Conservation (phyloP, 2,329 filamentous ascomycete genomes). For the Fusarium mundagurra region DNA sequence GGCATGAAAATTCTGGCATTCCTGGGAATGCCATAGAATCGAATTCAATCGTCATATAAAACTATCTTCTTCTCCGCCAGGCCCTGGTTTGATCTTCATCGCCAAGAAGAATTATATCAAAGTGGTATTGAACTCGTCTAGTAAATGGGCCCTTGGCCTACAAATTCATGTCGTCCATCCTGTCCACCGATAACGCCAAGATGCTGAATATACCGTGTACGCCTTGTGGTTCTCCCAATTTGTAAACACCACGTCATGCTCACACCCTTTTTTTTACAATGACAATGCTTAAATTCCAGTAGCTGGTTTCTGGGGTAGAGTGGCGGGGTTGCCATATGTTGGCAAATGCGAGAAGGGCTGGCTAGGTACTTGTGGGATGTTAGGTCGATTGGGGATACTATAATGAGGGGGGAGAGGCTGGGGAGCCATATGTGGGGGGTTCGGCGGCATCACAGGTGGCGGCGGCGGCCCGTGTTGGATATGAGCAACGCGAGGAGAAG, state of each 20-base stretch:
- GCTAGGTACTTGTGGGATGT: conserved; percentile 53
- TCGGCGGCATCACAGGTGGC: conserved; percentile 51
- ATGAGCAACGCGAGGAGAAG: conserved; percentile 50
- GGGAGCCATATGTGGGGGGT: conserved; percentile 51
- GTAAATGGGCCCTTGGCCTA: conserved; percentile 43
- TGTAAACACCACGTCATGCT: conserved; percentile 46
- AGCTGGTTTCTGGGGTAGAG: conserved; percentile 67
- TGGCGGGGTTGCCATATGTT: conserved; percentile 68
- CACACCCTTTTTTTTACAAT: conserved; percentile 17
- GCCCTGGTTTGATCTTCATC: not conserved
- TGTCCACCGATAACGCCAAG: conserved; percentile 53
- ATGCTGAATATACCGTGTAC: conserved; percentile 51
- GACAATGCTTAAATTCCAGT: conserved; percentile 54
- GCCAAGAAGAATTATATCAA: conserved; percentile 37
- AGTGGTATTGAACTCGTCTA: conserved; percentile 46
- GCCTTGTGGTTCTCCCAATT: conserved; percentile 43
- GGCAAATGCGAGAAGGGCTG: conserved; percentile 64
- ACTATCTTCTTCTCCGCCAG: conserved; percentile 10
- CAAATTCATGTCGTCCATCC: conserved; percentile 48
- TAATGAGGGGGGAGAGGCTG: conserved; percentile 55
- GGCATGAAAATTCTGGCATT: conserved; percentile 47
- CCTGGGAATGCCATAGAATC: conserved; percentile 48
- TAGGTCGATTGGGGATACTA: conserved; percentile 59
- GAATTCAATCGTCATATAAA: conserved; percentile 49
- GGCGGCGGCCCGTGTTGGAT: conserved; percentile 54